Evolutionary conservation across 306 rosid species (phyloP), one percentile per base, ranked within the genome.

Genomic region (Acacia melanoxylon): DNA sequence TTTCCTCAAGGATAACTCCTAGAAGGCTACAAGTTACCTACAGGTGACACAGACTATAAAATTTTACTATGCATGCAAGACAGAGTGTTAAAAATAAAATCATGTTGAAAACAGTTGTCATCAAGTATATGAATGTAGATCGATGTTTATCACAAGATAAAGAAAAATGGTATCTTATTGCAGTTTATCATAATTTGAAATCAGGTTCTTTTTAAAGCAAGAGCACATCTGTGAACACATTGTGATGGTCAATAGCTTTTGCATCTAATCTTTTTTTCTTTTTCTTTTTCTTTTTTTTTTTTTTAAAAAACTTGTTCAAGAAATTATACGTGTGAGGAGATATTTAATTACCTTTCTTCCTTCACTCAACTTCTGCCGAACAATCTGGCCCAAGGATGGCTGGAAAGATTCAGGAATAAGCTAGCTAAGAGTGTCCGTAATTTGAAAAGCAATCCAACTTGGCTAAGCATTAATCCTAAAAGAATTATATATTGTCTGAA

Each of bases 301-400:
- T 16, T 52, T 80, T 61, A 48, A 62, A 48, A 81, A 37, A 49
- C 24, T 8, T 40, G 27, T 68, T 68, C 27, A 40, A 67, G 72
- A 67, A 68, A 68, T 37, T 68, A 15, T 25, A 77, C 37, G 24
- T n/a, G 61, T 58, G 29, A 77, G 80, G 40, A 69, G 62, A 74
- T 37, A 72, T 63, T 72, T 8, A 68, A 67, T 85, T 92, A 95
- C 98, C 98, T 92, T 93, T 89, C 99, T 91, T 91, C 97, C 99
- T 79, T 91, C 98, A 80, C 96, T 91, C 81, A 95, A 87, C 83
- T 89, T 95, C 90, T 93, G 98, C 88, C 92, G 88, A 65, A 93
- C 98, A 71, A 93, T 89, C 91, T 92, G 98, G 80, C 92, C 92
- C 94, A 95, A 87, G 44, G 94, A 93, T 78, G 94, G 92, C 98